Evolutionary conservation across 2,329 filamentous ascomycete species (phyloP).

Genomic region (Alternaria tenuissima): DNA sequence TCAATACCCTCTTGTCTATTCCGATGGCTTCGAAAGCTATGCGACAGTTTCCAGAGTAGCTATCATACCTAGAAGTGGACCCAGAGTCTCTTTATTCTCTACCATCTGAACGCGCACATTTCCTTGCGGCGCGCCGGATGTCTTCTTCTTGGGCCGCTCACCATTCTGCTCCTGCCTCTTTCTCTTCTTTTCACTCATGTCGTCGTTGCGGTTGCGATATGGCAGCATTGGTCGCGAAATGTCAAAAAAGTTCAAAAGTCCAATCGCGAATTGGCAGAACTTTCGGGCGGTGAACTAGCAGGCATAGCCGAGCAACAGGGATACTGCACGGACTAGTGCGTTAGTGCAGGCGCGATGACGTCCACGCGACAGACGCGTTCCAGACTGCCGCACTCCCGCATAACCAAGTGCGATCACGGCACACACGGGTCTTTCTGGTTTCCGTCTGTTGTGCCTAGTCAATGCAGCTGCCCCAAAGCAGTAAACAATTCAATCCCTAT

Average conservation of each 20-base stretch:
- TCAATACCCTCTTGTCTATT: background rate
- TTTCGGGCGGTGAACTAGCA: constrained; percentile 22
- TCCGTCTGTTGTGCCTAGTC: background rate
- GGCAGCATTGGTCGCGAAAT: constrained; percentile 18
- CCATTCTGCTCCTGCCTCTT: constrained; percentile 45
- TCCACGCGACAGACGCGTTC: constrained; percentile 25
- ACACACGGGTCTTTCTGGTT: constrained; percentile 3
- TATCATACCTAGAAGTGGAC: constrained; percentile 60
- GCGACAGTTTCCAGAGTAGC: constrained; percentile 1
- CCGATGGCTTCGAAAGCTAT: background rate
- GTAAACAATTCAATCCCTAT: background rate
- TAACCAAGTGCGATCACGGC: constrained; percentile 4
- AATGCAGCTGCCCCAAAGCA: constrained; percentile 3
- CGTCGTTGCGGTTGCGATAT: constrained; percentile 21
- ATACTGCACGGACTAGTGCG: background rate
- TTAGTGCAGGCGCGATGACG: constrained; percentile 19
- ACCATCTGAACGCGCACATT: constrained; percentile 56
- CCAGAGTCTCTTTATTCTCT: constrained; percentile 57
- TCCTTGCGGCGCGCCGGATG: constrained; percentile 51
- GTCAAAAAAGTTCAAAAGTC: constrained; percentile 45
- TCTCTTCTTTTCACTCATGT: constrained; percentile 50
- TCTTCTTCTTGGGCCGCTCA: constrained; percentile 54
- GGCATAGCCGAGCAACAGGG: constrained; percentile 17
- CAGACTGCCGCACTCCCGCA: constrained; percentile 2
- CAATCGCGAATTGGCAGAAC: constrained; percentile 33